Conservation (phyloP, 2,329 filamentous ascomycete species). For the Penicillium sclerotiorum region DNA sequence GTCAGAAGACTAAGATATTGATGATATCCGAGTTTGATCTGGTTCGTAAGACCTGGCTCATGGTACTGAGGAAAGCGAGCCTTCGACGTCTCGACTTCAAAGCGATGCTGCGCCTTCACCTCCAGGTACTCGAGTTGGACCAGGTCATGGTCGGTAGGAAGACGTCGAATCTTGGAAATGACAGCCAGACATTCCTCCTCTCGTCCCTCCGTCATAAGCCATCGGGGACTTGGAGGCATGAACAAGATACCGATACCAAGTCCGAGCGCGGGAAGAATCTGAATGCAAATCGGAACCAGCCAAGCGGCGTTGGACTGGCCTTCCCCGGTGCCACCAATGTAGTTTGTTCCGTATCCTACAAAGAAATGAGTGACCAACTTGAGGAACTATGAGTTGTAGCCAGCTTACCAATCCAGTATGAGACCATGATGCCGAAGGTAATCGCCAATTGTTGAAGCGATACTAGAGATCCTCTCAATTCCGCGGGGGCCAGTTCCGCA, state of each 20-base stretch:
- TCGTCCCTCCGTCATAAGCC: slow-evolving; percentile 69
- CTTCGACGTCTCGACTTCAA: slow-evolving; percentile 70
- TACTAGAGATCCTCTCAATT: slow-evolving; percentile 39
- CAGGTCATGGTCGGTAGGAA: slow-evolving; percentile 63
- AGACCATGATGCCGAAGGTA: slow-evolving; percentile 40
- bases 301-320: slow-evolving; percentile 48
- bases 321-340: slow-evolving; percentile 61
- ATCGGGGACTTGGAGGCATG: slow-evolving; percentile 76
- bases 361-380: not conserved
- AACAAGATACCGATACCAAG: slow-evolving; percentile 68
- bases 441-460: slow-evolving; percentile 41
- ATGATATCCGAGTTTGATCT: slow-evolving; percentile 58
- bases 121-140: slow-evolving; percentile 75
- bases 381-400: not conserved
- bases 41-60: no score
- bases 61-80: slow-evolving; percentile 62
- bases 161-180: slow-evolving; percentile 64
- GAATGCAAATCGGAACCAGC: slow-evolving; percentile 48
- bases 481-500: slow-evolving; percentile 28
- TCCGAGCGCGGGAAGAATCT: slow-evolving; percentile 64
- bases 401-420: slow-evolving; percentile 39
- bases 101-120: slow-evolving; percentile 74
- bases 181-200: slow-evolving; percentile 65
- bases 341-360: slow-evolving; percentile 49
- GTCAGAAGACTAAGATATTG: slow-evolving; percentile 16